Evolutionary conservation across 257 asterid genomes (phyloP).

Genomic region (Paraleonurus japonicus): DNA sequence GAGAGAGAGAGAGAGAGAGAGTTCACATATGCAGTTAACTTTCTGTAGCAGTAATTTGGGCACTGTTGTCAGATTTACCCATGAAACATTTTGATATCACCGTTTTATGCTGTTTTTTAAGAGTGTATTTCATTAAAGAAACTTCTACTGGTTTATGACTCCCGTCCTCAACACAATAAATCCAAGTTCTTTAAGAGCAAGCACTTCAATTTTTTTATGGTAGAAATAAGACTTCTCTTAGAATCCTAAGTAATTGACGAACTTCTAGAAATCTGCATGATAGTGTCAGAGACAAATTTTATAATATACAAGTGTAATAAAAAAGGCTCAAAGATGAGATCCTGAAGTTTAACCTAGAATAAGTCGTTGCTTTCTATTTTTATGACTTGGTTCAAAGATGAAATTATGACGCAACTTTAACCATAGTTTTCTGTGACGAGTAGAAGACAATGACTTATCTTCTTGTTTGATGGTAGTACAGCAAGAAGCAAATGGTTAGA

Average conservation of each 20-base stretch:
- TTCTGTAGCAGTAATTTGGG: constrained; percentile 2
- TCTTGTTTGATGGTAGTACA: background rate
- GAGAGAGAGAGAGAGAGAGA: background rate
- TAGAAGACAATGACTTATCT: constrained; percentile 3
- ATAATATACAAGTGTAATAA: background rate
- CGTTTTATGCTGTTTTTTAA: background rate
- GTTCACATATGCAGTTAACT: background rate
- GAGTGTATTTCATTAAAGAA: background rate
- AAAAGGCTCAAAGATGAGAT: background rate
- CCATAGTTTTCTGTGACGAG: constrained; percentile 1
- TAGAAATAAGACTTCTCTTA: background rate
- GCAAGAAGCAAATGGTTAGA: background rate
- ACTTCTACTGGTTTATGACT: background rate
- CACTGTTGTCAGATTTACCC: background rate
- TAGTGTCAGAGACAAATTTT: background rate
- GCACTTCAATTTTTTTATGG: background rate
- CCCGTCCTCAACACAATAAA: background rate
- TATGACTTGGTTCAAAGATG: background rate
- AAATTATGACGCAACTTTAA: background rate
- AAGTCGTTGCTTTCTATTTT: background rate
- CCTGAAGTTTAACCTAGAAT: background rate
- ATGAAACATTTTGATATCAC: background rate
- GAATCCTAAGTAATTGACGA: background rate
- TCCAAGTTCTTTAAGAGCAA: background rate
- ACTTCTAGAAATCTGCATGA: background rate